A percentile compares a stretch with the other conserved stretches of the same genome.
phyloP scores from a whole-genome alignment of 345 rosid species.

The Carallia brachiata region DNA sequence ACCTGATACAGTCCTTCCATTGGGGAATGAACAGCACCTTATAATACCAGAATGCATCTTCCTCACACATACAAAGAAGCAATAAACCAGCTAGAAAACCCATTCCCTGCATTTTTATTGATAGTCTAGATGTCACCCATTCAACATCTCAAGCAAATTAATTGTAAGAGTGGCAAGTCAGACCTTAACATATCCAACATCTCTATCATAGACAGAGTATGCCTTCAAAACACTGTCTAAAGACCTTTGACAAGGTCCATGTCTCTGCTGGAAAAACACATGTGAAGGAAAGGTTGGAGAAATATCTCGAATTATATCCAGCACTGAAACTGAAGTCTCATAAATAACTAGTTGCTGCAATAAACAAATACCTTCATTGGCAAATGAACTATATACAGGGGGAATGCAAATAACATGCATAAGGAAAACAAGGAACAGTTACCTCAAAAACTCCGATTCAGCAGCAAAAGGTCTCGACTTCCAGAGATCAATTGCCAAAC shows the following conservation, averaged over 20 bases:
- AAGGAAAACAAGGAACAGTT: slow-evolving; percentile 3
- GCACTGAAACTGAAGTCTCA: slow-evolving; percentile 91
- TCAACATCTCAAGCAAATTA: slow-evolving; percentile 6
- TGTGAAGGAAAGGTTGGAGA: slow-evolving; percentile 94
- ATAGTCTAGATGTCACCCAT: slow-evolving; percentile 15
- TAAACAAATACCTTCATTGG: slow-evolving; percentile 4
- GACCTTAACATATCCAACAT: slow-evolving; percentile 98
- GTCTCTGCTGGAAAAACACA: slow-evolving; percentile 97
- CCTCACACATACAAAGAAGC: slow-evolving; percentile 98
- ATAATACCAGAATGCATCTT: slow-evolving; percentile 94
- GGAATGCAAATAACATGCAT: background rate
- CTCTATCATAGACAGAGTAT: slow-evolving; percentile 94
- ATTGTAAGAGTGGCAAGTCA: slow-evolving; percentile 5
- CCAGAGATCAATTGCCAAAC: slow-evolving; percentile 97
- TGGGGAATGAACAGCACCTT: slow-evolving; percentile 97
- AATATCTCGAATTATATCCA: slow-evolving; percentile 91
- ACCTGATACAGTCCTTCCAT: slow-evolving; percentile 98
- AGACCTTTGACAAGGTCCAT: slow-evolving; percentile 98
- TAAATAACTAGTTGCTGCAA: slow-evolving; percentile 85
- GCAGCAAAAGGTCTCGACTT: slow-evolving; percentile 85
- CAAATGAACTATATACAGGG: background rate
- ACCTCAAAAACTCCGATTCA: slow-evolving; percentile 98
- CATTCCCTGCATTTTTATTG: slow-evolving; percentile 70
- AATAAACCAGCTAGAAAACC: slow-evolving; percentile 87
- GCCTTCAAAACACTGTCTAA: slow-evolving; percentile 94